Conservation (phyloP, 495 filamentous ascomycete species). For the Trichoderma reesei region DNA sequence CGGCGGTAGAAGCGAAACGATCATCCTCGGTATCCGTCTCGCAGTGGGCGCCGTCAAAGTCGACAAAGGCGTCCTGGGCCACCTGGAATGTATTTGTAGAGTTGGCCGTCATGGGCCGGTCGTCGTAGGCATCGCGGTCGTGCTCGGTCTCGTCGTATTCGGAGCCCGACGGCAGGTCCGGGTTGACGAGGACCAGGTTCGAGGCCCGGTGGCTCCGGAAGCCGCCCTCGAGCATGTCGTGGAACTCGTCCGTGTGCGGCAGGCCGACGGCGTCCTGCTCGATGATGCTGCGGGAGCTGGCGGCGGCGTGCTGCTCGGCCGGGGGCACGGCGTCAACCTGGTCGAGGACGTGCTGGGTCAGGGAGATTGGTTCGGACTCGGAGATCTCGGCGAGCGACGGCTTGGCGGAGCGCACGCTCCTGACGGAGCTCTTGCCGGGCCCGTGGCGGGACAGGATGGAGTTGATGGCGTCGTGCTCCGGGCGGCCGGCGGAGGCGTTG, state of each 20-base stretch:
- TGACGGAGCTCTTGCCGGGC: conserved; percentile 35
- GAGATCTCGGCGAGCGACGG: conserved; percentile 36
- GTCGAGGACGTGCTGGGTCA: conserved; percentile 36
- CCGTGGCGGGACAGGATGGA: conserved; percentile 32
- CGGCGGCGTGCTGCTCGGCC: conserved; percentile 15
- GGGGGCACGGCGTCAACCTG: conserved; percentile 30
- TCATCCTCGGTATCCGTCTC: conserved; percentile 33
- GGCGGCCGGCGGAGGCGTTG: conserved; percentile 27
- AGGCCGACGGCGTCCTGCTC: conserved; percentile 25
- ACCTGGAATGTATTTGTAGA: conserved; percentile 64
- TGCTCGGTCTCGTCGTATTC: no score
- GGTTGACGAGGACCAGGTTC: conserved; percentile 1
- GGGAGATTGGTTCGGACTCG: conserved; percentile 33
- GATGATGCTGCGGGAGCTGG: conserved; percentile 23
- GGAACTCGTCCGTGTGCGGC: conserved; percentile 18
- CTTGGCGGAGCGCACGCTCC: conserved; percentile 33
- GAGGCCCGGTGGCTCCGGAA: neutral
- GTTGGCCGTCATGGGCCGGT: conserved; percentile 25
- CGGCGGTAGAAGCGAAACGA: conserved; percentile 14
- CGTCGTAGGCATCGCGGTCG: neutral
- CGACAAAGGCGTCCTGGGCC: conserved; percentile 62
- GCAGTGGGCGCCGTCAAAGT: conserved; percentile 93
- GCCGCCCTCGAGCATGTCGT: conserved; percentile 14
- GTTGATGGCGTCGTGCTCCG: conserved; percentile 24
- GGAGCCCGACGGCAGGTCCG: neutral